Base-by-base conservation (phyloP, 2,329 filamentous ascomycete genomes). In the Dactylella cylindrospora region DNA sequence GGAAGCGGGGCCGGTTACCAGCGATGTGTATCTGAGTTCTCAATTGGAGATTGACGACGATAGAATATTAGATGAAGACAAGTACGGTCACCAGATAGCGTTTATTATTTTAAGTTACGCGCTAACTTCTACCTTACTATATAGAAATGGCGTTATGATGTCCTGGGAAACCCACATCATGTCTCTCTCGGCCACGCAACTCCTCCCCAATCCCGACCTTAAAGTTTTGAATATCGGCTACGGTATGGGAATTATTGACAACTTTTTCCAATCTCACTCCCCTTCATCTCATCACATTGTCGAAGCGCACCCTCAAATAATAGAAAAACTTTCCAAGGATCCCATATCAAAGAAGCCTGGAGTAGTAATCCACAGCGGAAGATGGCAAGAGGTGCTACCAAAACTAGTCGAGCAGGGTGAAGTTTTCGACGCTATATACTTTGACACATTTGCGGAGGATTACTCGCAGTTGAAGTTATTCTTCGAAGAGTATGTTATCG, bases 361-460 rank as follows among this genome's bases (percentile, higher is more conserved):
- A 10, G 76, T 80, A 8, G 72, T 73, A 13, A 80, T 95, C 19
- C 82, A 88, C 70, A 76, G 79, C 29, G 87, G 89, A 2, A 79
- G 78, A 66, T 95, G 90, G 90, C 90, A 95, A 73, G 86, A 93
- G 59, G 75, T 93, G 0, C 76, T 90, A 12, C 85, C 84, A 0
- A 75, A 76, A 44, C 76, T 95, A 5, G 74, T 91, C 0, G 80
- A 82, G 59, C 75, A 82, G 32, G 86, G 85, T 7, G 79, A 85
- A 68, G 75, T 83, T 9, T 90, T 91, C 70, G 88, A 95, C 70
- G 88, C 85, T 22, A 88, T 98, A 67, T 98, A 97, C 76, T 97
- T 96, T 70, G 93, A 98, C 71, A 98, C 93, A 0, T 97, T 97
- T 72, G 93, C 90, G 5, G 93, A 98, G 74, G 88, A 93, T 66